These are phyloP conservation scores for Mycena rebaudengoi DNA, from an alignment of 768 basidiomycete species.

Conservation along the genomic window DNA sequence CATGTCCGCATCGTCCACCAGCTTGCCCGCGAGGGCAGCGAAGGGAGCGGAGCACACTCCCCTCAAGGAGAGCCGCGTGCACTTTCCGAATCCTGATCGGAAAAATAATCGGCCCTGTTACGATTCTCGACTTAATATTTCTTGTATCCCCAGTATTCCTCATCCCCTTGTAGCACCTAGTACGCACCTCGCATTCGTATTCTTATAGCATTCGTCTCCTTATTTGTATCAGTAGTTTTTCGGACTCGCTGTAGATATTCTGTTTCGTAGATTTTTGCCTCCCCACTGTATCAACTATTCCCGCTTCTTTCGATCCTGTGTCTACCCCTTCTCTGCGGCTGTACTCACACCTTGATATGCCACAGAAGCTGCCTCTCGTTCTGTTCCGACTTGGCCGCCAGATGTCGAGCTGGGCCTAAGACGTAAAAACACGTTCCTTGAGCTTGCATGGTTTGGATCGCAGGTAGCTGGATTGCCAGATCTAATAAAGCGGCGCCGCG, in stretches of 20 bases:
- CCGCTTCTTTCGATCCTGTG: not conserved
- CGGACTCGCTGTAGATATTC: no score
- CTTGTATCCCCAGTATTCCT: constrained; percentile 28
- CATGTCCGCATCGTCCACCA: constrained; percentile 54
- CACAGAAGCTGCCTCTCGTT: no score
- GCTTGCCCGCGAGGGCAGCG: constrained; percentile 29
- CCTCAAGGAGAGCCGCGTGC: constrained; percentile 28
- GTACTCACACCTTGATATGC: no score
- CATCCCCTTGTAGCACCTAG: constrained; percentile 31
- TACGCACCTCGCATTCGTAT: no score
- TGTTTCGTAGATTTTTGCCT: no score
- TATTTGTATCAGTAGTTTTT: constrained; percentile 25
- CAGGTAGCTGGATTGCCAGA: constrained; percentile 18
- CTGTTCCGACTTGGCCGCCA: no score
- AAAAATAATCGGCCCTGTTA: constrained; percentile 22
- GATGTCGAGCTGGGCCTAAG: not conserved
- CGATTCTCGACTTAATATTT: constrained; percentile 19
- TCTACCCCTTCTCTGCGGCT: constrained; percentile 3
- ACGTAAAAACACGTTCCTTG: constrained; percentile 23
- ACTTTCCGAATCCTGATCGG: constrained; percentile 26
- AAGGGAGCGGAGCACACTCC: no score
- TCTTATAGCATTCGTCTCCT: constrained; percentile 21
- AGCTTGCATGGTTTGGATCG: constrained; percentile 17
- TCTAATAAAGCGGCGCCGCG: constrained; percentile 22
- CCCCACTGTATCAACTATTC: no score